phyloP scores from a whole-genome alignment of 2,329 filamentous ascomycete genomes.

The Ceratocystis variospora region DNA sequence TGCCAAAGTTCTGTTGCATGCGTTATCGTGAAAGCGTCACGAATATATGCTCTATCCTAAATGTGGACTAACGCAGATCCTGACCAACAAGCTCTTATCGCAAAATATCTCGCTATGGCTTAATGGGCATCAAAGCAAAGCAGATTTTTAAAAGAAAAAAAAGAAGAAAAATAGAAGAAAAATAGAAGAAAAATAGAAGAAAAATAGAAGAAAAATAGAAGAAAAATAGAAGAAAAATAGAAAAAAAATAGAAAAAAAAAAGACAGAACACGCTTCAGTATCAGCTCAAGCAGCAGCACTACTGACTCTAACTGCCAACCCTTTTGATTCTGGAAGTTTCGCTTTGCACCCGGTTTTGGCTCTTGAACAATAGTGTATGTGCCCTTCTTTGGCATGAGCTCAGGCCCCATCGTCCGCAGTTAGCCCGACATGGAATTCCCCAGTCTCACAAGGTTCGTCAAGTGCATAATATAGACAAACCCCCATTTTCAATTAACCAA shows the following conservation, averaged over 20 bases:
- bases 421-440: not conserved
- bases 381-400: constrained; percentile 1
- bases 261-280: not conserved
- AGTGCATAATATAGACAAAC: not conserved
- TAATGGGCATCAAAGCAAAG: not conserved
- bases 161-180: not conserved
- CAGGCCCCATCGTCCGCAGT: not conserved
- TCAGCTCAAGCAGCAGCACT: not conserved
- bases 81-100: not conserved
- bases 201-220: not conserved
- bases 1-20: not conserved
- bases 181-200: not conserved
- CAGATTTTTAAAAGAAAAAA: not conserved
- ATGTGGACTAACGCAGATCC: not conserved
- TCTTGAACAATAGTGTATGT: not conserved
- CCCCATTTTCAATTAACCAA: not conserved
- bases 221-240: not conserved
- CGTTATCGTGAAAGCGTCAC: not conserved
- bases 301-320: not conserved
- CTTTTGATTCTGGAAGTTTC: constrained; percentile 4
- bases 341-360: not conserved
- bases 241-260: not conserved
- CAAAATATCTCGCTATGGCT: not conserved
- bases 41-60: not conserved
- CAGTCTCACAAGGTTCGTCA: not conserved